These are phyloP conservation scores for Trichoderma koningiopsis DNA, from an alignment of 2,329 filamentous ascomycete genomes.

Conservation along the genomic window DNA sequence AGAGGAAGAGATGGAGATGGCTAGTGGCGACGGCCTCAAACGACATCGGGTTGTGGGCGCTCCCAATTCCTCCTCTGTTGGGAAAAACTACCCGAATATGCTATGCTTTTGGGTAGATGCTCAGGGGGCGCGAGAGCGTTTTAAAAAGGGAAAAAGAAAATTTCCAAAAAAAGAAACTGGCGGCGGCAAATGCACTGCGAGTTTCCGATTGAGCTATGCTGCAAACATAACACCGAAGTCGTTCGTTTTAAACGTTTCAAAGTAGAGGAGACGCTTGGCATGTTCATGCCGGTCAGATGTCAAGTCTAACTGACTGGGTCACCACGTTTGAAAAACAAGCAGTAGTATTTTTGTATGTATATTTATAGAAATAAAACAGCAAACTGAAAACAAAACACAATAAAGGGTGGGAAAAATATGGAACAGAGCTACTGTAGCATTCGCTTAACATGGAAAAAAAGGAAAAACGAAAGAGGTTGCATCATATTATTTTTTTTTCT, in stretches of 20 bases:
- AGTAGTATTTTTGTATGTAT: neutral
- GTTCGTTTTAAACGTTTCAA: neutral
- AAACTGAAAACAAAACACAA: neutral
- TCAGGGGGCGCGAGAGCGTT: neutral
- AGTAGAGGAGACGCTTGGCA: neutral
- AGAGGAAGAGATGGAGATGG: neutral
- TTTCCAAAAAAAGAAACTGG: too few relatives aligned
- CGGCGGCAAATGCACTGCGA: neutral
- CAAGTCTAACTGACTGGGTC: neutral
- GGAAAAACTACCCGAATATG: neutral
- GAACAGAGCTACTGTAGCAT: neutral
- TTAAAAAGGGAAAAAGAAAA: neutral
- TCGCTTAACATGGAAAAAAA: neutral
- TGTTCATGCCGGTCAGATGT: neutral
- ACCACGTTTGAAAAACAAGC: neutral
- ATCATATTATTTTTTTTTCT: too few relatives aligned
- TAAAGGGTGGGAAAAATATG: neutral
- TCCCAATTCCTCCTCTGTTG: slow-evolving; percentile 12
- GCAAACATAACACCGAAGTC: neutral
- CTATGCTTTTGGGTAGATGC: neutral
- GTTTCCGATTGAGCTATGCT: neutral
- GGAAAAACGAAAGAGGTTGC: neutral
- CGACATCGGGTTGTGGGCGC: slow-evolving; percentile 8
- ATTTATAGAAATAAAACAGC: neutral
- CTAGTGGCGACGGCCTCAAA: neutral